These are phyloP conservation scores for Monosporozyma aerobia DNA, from an alignment of 805 yeast species.

Conservation along the genomic window DNA sequence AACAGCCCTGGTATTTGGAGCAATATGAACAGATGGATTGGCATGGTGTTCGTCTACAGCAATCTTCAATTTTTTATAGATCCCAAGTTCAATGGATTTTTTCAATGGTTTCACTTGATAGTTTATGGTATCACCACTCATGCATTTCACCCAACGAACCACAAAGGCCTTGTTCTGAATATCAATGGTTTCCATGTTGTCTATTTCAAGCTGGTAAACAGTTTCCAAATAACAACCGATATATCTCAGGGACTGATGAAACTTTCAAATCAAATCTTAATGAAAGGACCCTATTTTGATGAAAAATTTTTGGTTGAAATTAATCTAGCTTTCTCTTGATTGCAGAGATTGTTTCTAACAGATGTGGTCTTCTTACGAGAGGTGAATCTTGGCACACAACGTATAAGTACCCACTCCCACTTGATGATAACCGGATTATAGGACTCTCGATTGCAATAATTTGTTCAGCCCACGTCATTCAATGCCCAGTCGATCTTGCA, in stretches of 20 bases:
- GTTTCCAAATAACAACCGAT: not conserved
- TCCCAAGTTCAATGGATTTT: conserved; percentile 41
- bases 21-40: conserved; percentile 21
- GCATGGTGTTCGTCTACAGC: conserved; percentile 12
- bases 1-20: conserved; percentile 23
- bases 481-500: not conserved
- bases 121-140: conserved; percentile 52
- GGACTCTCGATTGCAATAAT: not conserved
- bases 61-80: conserved; percentile 26
- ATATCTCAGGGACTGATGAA: not conserved
- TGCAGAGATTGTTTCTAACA: too few relatives aligned
- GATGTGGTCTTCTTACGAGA: too few relatives aligned
- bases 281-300: not conserved
- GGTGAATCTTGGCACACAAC: too few relatives aligned
- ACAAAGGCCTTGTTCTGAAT: conserved; percentile 82
- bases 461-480: not conserved
- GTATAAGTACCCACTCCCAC: not conserved
- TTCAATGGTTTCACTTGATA: conserved; percentile 81
- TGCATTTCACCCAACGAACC: conserved; percentile 83
- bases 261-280: not conserved
- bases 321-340: not conserved
- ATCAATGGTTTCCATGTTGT: conserved; percentile 76
- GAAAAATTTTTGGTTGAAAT: not conserved
- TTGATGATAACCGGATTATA: not conserved
- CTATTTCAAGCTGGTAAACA: not conserved